Evolutionary conservation across 83 land plant species (phyloP).

Genomic region (Diphasiastrum complanatum): DNA sequence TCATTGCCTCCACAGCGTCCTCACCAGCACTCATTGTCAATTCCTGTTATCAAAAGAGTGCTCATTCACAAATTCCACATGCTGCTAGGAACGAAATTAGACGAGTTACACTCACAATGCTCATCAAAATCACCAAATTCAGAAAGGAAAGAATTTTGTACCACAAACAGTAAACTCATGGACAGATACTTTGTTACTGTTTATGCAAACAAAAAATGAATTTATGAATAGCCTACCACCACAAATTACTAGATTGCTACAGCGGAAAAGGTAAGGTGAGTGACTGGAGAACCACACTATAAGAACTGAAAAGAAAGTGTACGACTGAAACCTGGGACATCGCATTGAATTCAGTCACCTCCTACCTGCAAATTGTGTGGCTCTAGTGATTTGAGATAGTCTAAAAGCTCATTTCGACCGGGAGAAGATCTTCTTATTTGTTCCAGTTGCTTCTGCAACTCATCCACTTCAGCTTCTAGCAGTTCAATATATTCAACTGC

Average conservation of each 20-base stretch:
- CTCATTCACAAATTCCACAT: not conserved
- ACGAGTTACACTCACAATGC: not conserved
- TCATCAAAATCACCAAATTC: not conserved
- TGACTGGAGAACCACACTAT: not conserved
- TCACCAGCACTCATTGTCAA: constrained; percentile 90
- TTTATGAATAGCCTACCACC: not conserved
- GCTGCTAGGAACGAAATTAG: not conserved
- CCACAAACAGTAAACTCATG: not conserved
- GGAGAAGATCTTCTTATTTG: constrained; percentile 37
- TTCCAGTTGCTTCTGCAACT: constrained; percentile 60
- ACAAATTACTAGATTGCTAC: not conserved
- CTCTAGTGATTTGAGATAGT: constrained; percentile 78
- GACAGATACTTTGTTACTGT: not conserved
- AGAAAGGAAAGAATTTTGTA: too few relatives aligned
- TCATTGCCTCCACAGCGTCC: constrained; percentile 92
- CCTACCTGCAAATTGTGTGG: constrained; percentile 86
- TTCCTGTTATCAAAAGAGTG: constrained; percentile 45
- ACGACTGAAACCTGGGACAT: not conserved
- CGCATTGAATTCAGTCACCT: not conserved
- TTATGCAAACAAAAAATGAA: not conserved
- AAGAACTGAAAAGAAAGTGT: not conserved
- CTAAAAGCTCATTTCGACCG: constrained; percentile 79
- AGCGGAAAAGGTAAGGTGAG: not conserved
- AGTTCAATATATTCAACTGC: constrained; percentile 83
- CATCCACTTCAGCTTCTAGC: constrained; percentile 77